These are phyloP conservation scores for Coniochaeta pulveracea DNA, from an alignment of 2,329 filamentous ascomycete species.

Conservation along the genomic window DNA sequence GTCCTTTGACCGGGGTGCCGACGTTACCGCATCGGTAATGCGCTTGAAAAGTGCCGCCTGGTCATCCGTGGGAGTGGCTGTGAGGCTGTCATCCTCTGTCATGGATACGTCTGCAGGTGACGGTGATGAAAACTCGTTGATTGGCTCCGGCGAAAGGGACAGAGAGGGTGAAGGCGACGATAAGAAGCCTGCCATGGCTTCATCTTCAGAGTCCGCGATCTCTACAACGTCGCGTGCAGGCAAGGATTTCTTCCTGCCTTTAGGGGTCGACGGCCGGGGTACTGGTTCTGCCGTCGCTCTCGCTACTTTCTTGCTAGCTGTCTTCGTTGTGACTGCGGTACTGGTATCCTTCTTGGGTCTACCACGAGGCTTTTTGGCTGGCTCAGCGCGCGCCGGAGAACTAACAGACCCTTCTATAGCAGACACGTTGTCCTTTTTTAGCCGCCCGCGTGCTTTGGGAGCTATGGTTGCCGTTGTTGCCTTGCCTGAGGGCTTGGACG, in stretches of 20 bases:
- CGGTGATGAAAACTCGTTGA: conserved; percentile 31
- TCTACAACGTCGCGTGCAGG: conserved; percentile 22
- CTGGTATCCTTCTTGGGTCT: conserved; percentile 26
- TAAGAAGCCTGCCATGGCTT: conserved; percentile 11
- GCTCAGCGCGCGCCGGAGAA: too few relatives aligned
- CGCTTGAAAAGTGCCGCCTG: conserved; percentile 34
- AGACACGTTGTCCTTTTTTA: conserved; percentile 18
- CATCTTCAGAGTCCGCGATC: conserved; percentile 39
- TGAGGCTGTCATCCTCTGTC: conserved; percentile 31
- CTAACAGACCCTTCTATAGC: too few relatives aligned
- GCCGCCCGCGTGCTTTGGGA: conserved; percentile 19
- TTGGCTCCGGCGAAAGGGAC: conserved; percentile 21
- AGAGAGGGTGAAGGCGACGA: conserved; percentile 3
- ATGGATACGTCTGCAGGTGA: conserved; percentile 28
- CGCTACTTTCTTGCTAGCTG: conserved; percentile 2
- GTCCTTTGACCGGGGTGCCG: conserved; percentile 36
- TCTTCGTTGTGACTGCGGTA: conserved; percentile 3
- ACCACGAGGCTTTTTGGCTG: conserved; percentile 25
- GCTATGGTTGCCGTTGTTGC: background rate
- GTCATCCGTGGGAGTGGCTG: conserved; percentile 24
- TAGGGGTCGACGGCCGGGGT: conserved; percentile 15
- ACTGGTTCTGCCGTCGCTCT: conserved; percentile 3
- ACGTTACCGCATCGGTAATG: conserved; percentile 44
- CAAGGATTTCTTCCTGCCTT: conserved; percentile 10
- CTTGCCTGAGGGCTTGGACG: conserved; percentile 9